Evolutionary conservation across 805 yeast species (phyloP), one percentile per base, ranked within the genome.

Genomic region (Maudiozyma pseudohumilis): DNA sequence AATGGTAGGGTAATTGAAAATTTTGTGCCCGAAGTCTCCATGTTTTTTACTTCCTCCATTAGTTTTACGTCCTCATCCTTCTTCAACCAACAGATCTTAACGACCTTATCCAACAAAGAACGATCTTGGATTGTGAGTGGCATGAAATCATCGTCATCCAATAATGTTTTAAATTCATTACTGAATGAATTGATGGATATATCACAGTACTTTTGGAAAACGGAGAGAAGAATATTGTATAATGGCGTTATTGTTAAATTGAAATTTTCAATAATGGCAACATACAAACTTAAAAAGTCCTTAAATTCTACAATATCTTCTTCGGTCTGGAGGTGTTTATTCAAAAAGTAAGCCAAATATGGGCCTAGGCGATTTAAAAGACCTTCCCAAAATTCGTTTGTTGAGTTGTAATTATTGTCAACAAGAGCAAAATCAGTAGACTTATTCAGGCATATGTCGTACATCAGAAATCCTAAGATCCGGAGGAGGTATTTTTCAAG

Each of bases 71-170:
- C 53, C 12, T 70, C 70, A 38, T 65, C 70, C 3, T 72, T 72
- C 35, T 69, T 66, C 53, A 78, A 77, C 94, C 94, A 85, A 44
- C 85, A 72, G 2, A 77, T 69, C 18, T 66, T 68, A 41, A 80
- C 65, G 24, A 82, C 75, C 43, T 75, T 74, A 16, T 75, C 77
- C 55, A 77, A 84, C 35, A 80, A 70, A 10, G 66, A 63, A 29
- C 62, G 56, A 35, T 75, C 75, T 43, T 77, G 71, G 23, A 87
- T 75, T 0, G 73, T 72, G 64, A 87, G 71, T 10, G 96, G 94
- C 86, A 84, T 85, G 46, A 85, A 84, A 55, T 85, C 92, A 54
- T 89, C 96, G 18, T 80, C 78, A 42, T 74, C 72, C 26, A 87
- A 72, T 5, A 80, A 63, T 8, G 68, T 68, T 23, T 66, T 60